Evolutionary conservation across 116 monocot genomes (phyloP).

Genomic region (Dioscorea cayenensis): DNA sequence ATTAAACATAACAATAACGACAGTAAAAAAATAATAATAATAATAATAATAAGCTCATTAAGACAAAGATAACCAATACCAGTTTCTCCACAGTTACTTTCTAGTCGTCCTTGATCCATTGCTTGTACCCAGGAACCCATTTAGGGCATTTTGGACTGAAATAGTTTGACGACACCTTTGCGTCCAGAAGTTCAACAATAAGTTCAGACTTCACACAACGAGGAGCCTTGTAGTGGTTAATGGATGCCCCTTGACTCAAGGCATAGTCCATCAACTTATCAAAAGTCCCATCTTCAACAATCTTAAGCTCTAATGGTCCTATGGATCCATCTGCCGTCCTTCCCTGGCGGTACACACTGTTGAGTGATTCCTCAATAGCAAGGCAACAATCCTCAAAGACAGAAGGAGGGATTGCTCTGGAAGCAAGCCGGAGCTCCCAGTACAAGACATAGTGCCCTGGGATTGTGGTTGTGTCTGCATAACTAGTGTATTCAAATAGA

Average conservation of each 20-base stretch:
- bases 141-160: slow-evolving; percentile 40
- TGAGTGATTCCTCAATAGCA: slow-evolving; percentile 58
- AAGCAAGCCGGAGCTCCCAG: slow-evolving; percentile 40
- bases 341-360: slow-evolving; percentile 72
- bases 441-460: slow-evolving; percentile 63
- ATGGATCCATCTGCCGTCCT: slow-evolving; percentile 58
- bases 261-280: slow-evolving; percentile 82
- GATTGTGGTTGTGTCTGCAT: slow-evolving; percentile 21
- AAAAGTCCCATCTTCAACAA: slow-evolving; percentile 62
- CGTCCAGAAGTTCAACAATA: slow-evolving; percentile 26
- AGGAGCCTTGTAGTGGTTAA: slow-evolving; percentile 83
- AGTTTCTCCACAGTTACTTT: neutral
- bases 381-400: slow-evolving; percentile 54
- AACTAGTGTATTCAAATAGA: slow-evolving; percentile 37
- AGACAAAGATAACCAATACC: neutral
- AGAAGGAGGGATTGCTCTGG: slow-evolving; percentile 30
- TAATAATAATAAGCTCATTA: too few species aligned
- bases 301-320: slow-evolving; percentile 57
- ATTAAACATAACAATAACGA: too few species aligned
- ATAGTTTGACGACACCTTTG: slow-evolving; percentile 10
- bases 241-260: slow-evolving; percentile 60
- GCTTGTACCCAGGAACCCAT: slow-evolving; percentile 33
- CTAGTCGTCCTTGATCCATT: slow-evolving; percentile 11
- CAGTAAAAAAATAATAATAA: too few species aligned
- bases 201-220: slow-evolving; percentile 39